Base-by-base conservation (phyloP, 2,329 filamentous ascomycete species). In the Lanzia echinophila region DNA sequence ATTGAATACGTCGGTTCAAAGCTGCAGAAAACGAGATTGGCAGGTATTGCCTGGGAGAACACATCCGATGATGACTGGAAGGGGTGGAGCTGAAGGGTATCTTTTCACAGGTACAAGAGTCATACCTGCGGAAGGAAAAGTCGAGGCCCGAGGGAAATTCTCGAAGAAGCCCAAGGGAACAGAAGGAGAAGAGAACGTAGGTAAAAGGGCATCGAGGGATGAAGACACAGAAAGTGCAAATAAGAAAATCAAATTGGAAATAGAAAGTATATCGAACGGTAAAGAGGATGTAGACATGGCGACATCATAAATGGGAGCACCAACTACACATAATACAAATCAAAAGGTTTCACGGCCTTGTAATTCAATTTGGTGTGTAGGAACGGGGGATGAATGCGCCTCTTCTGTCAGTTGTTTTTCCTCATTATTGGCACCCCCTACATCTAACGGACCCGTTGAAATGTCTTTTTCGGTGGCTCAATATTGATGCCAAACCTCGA, bases 1-100 rank as follows among this genome's bases (percentile, higher is more conserved):
- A 3, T 78, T 97, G 0, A 88, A 86, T 0, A 84, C 89, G 1
- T 82, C 79, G 12, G 76, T 99, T 50, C 91, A 97, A 72, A 94
- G 85, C 2, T 88, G 86, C 46, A 78, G 89, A 13, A 84, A 87
- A 5, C 79, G 87, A 58, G 77, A 82, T 50, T 97, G 90, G 88
- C 94, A 99, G 73, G 91, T 96, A 2, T 70, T 99, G 45, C 94
- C 94, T 0, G 88, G 90, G 0, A 76, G 94, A 51, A 97, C 94
- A 50, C 94, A 99, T 72, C 94, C 94, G 6, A 71, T 95, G 53
- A 99, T 99, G 94, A 96, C 88, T 56, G 84, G 84, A 36, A 79
- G 81, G 39, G 94, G 94, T 19, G 92, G 92, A 0, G 83, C 90
- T 0, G 92, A 97, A 66, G 94, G 94, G 0, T 99, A 89, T 69